Percentiles rank a stretch among this genome's conserved stretches.
Evolutionary conservation across 805 yeast species (phyloP).

Genomic region (Millerozyma acaciae): DNA sequence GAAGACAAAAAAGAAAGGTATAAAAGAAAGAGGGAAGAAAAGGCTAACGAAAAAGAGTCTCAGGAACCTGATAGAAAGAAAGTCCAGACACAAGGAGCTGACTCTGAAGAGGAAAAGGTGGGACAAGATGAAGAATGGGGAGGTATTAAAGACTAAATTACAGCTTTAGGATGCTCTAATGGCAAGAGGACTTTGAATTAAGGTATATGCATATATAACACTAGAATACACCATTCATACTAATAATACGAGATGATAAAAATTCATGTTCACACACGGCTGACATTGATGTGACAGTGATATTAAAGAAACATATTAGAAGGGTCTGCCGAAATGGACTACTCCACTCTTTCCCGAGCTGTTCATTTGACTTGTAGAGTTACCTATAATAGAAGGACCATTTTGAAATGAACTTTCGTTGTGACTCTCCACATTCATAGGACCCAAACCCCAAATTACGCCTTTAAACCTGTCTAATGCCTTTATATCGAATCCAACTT

Average conservation of each 20-base stretch:
- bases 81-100: slow-evolving; percentile 17
- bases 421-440: slow-evolving; percentile 13
- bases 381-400: slow-evolving; percentile 25
- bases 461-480: slow-evolving; percentile 41
- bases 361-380: too few species aligned
- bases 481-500: slow-evolving; percentile 18
- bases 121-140: slow-evolving; percentile 22
- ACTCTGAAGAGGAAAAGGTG: slow-evolving; percentile 16
- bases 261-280: too few species aligned
- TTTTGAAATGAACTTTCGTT: slow-evolving; percentile 6
- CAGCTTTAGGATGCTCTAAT: too few species aligned
- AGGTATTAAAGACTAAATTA: slow-evolving; percentile 21
- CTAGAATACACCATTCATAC: too few species aligned
- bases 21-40: slow-evolving; percentile 51
- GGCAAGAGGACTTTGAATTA: too few species aligned
- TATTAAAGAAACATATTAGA: too few species aligned
- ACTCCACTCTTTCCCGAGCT: slow-evolving; percentile 17
- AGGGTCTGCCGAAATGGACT: slow-evolving; percentile 31
- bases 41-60: slow-evolving; percentile 32
- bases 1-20: slow-evolving; percentile 52
- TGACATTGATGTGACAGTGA: too few species aligned
- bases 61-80: slow-evolving; percentile 22
- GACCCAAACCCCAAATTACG: slow-evolving; percentile 49
- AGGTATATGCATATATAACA: too few species aligned
- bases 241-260: too few species aligned